Base-by-base conservation (phyloP, 352 stramenopile genomes). In the Vaucheria bursata region DNA sequence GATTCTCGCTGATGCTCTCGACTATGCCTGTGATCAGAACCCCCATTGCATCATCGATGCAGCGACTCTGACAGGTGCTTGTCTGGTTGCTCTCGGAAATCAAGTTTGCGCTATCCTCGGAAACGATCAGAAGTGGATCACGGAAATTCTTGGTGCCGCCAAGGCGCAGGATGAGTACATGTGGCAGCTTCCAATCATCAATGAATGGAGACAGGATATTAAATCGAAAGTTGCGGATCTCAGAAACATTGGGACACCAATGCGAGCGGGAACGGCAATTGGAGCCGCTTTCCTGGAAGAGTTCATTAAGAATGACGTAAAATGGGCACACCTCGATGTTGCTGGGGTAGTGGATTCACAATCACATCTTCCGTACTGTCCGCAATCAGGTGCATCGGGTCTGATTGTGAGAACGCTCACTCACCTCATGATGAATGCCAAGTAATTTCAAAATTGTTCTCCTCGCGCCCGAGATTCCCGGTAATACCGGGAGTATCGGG, bases 281-380 rank as follows among this genome's bases (percentile, higher is more conserved):
- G 89, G 88, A 8, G 89, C 87, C 8, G 77, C 91, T 7, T 93
- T 93, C 74, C 83, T 93, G 71, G 79, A 88, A 64, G 86, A 91
- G 38, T 96, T 96, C 79, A 97, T 95, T 71, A 94, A 97, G 84
- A 97, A 90, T 68, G 45, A 59, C 45, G 97, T 93, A 50, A 95
- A 91, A 52, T 97, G 87, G 82, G 87, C 86, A 5, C 88, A 91
- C 73, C 86, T 91, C 73, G 87, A 91, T 75, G 90, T 91, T 85
- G 86, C 87, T 68, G 88, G 88, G 52, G 87, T 87, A 18, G 88
- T 25, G 12, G 45, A 59, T 59, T 18, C 12, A 18, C 45, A 59
- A 59, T 59, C 45, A 25, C 45, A 59, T 25, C 25, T 59, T 18
- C 45, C 45, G 18, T 59, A 59, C 45, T 59, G 45, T 25, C 45